Evolutionary conservation across 805 yeast species (phyloP).

Genomic region (Zygosaccharomyces siamensis): DNA sequence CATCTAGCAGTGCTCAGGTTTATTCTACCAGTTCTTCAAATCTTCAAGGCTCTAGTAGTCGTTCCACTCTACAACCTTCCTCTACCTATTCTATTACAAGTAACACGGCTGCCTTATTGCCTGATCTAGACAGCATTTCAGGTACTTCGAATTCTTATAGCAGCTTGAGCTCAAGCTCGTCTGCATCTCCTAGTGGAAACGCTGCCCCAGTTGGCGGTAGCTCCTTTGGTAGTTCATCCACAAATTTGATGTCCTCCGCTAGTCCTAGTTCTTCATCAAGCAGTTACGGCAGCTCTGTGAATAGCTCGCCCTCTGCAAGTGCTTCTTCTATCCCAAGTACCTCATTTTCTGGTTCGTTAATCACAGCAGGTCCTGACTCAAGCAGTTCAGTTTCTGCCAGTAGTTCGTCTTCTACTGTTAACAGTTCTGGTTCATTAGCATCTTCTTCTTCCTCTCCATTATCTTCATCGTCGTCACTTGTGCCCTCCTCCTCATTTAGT

Average conservation of each 20-base stretch:
- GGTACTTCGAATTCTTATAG: slow-evolving; percentile 1
- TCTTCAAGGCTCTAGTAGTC: slow-evolving; percentile 4
- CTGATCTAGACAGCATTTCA: neutral
- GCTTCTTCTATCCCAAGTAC: slow-evolving; percentile 7
- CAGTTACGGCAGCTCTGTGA: slow-evolving; percentile 1
- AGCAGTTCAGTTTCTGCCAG: slow-evolving; percentile 1
- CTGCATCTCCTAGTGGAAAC: neutral
- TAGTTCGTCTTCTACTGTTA: slow-evolving; percentile 2
- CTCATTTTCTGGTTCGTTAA: slow-evolving; percentile 9
- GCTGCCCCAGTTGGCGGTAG: neutral
- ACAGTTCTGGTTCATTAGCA: slow-evolving; percentile 12
- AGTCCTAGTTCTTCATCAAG: neutral
- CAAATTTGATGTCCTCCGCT: neutral
- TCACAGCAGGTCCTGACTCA: slow-evolving; percentile 3
- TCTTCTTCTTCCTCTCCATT: slow-evolving; percentile 1
- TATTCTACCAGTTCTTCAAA: slow-evolving; percentile 5
- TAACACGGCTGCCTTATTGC: neutral
- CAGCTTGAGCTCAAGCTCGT: neutral
- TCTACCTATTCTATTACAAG: slow-evolving; percentile 9
- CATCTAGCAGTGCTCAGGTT: neutral
- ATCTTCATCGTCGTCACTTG: too few species aligned
- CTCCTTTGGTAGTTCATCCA: too few species aligned
- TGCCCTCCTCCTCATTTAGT: slow-evolving; percentile 10
- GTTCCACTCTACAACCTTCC: slow-evolving; percentile 9
- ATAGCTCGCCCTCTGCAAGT: slow-evolving; percentile 5